Conservation (phyloP, 2,329 filamentous ascomycete genomes). For the Fusarium succisae region DNA sequence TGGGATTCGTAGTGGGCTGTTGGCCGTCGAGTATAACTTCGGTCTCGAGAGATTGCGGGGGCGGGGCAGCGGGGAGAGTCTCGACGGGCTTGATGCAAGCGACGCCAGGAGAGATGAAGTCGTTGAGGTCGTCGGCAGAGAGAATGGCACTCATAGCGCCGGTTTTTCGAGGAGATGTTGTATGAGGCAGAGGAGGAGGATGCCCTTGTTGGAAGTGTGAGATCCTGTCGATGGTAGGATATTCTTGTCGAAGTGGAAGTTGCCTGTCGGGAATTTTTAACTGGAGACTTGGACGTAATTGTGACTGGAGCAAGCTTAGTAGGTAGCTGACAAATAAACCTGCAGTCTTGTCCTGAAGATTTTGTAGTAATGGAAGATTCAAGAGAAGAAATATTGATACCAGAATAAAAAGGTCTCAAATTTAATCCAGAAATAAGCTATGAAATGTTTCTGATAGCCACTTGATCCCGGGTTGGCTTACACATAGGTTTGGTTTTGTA, state of each 20-base stretch:
- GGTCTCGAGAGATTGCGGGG: constrained; percentile 61
- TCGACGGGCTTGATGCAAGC: constrained; percentile 98
- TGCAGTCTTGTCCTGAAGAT: constrained; percentile 5
- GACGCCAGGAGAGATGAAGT: constrained; percentile 97
- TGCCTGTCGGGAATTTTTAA: constrained; percentile 16
- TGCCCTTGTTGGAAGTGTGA: neutral
- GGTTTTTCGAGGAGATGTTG: neutral
- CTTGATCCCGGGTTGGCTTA: neutral
- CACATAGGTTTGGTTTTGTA: constrained; percentile 10
- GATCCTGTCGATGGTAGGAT: constrained; percentile 4
- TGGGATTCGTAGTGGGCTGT: constrained; percentile 62
- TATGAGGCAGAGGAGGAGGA: neutral
- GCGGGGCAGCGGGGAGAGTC: constrained; percentile 74
- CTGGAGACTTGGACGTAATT: constrained; percentile 7
- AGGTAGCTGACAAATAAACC: constrained; percentile 39
- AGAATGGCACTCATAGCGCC: constrained; percentile 92
- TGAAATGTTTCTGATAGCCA: neutral
- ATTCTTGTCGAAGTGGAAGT: constrained; percentile 3
- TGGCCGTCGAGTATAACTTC: constrained; percentile 96
- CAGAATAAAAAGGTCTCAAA: neutral
- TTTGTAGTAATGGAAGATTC: neutral
- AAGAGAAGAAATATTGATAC: neutral
- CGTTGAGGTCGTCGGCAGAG: constrained; percentile 95
- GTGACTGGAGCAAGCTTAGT: neutral
- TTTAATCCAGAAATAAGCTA: constrained; percentile 3